A percentile compares a stretch with the other conserved stretches of the same genome.
Evolutionary conservation across 345 rosid species (phyloP).

Genomic region (Populus nigra): DNA sequence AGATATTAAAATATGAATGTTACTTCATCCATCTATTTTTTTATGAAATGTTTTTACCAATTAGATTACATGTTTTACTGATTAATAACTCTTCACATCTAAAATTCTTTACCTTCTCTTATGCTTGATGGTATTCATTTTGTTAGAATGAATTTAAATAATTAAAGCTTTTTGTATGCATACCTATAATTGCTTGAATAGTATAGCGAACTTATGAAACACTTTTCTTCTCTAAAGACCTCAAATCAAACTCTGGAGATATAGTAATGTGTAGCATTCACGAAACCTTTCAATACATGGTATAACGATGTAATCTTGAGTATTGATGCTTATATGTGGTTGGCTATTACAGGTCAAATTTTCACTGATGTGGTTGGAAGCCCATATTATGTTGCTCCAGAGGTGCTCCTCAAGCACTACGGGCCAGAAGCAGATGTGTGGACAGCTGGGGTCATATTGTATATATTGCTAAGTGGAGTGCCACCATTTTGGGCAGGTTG

Average conservation of each 20-base stretch:
- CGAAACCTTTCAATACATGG: not conserved
- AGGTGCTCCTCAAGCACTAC: constrained; percentile 85
- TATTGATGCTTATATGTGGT: constrained; percentile 6
- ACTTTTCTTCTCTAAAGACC: not conserved
- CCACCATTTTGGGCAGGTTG: constrained; percentile 99
- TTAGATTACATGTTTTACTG: not conserved
- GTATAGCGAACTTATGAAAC: not conserved
- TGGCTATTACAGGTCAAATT: constrained; percentile 59
- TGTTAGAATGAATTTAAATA: not conserved
- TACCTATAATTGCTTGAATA: not conserved
- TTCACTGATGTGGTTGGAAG: constrained; percentile 97
- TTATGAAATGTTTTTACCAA: not conserved
- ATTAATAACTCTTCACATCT: not conserved
- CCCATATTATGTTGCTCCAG: constrained; percentile 97
- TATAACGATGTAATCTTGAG: not conserved
- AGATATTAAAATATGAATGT: not conserved
- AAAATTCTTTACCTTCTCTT: not conserved
- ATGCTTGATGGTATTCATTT: not conserved
- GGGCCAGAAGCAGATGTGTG: constrained; percentile 98
- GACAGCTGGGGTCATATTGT: constrained; percentile 96
- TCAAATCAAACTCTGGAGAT: not conserved
- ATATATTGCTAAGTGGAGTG: constrained; percentile 94
- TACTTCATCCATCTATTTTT: not conserved
- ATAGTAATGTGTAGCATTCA: not conserved
- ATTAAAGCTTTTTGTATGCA: not conserved